Evolutionary conservation across 1,284 basidiomycete genomes (phyloP), one percentile per base, ranked within the genome.

Genomic region (Earliella scabrosa): DNA sequence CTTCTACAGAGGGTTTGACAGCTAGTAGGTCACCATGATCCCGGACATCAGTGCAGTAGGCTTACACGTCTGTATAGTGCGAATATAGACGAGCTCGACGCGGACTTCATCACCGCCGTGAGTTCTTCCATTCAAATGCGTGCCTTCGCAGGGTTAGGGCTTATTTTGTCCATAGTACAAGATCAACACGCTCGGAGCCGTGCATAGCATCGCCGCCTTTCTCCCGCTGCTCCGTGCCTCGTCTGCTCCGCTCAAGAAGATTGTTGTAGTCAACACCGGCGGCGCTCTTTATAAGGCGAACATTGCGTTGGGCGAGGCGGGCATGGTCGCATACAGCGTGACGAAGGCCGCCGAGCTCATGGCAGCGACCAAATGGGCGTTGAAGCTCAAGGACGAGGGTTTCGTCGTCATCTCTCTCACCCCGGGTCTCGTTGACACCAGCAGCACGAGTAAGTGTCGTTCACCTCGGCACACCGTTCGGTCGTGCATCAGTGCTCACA

Each of bases 301-400:
- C 8, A 36, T 66, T 11, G 24, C 39, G 6, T 35, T 50, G n/a
- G 63, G 57, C 34, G 35, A 63, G 6, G 24, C 47, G 1, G 48
- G 38, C 41, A 34, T 49, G 20, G 54, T 57, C 4, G 65, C 75
- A 9, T 78, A 78, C 61, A 50, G 63, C 8, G 66, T 73, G 20
- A 68, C 71, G 29, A 77, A 77, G 59, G 72, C 73, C 4, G 76
- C 72, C 1, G 45, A 73, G 20, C 73, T 76, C 52, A 70, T 79
- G 67, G 71, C 67, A 27, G 65, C 70, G 13, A 71, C 68, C 16
- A 77, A 79, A 59, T 78, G 73, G 57, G 74, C 78, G 0, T 56
- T 63, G 4, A 50, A 69, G 38, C 68, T 71, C 52, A 67, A 69
- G 50, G 51, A 62, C 3, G 74, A 78, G 38, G 75, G 74, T 10